Evolutionary conservation across 2,329 filamentous ascomycete genomes (phyloP).

Genomic region (Ophiostoma piceae): DNA sequence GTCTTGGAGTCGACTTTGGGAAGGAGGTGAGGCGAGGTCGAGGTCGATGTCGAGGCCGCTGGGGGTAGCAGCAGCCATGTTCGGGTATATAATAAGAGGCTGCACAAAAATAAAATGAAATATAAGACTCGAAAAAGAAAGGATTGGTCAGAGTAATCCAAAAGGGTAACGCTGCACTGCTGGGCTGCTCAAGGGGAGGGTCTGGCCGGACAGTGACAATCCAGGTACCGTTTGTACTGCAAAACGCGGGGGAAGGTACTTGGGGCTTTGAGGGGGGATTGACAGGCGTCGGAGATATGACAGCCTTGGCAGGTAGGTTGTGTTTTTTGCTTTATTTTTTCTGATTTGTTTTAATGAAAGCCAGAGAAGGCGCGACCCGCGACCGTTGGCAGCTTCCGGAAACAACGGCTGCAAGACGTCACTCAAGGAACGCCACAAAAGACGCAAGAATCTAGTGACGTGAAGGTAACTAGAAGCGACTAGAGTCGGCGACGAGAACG

Average conservation of each 20-base stretch:
- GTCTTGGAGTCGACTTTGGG: not conserved
- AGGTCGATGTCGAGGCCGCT: not conserved
- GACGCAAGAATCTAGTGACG: not conserved
- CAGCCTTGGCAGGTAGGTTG: not conserved
- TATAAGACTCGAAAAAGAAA: not conserved
- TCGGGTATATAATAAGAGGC: not conserved
- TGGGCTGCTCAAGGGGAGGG: not conserved
- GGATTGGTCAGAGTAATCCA: not conserved
- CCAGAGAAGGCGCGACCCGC: not conserved
- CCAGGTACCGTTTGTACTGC: constrained; percentile 1
- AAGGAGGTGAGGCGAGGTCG: not conserved
- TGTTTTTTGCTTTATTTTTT: not conserved
- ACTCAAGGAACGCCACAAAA: constrained; percentile 2
- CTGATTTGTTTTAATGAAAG: not conserved
- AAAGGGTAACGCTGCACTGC: not conserved
- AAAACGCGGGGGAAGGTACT: not conserved
- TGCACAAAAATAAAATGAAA: not conserved
- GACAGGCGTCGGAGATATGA: not conserved
- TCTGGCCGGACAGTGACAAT: not conserved
- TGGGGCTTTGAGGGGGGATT: not conserved
- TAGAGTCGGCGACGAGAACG: no score
- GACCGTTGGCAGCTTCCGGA: not conserved
- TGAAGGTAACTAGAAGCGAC: not conserved
- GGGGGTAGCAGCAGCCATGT: constrained; percentile 3
- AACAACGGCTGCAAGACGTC: not conserved